Base-by-base conservation (phyloP, 306 rosid genomes). In the Mimosa pudica region DNA sequence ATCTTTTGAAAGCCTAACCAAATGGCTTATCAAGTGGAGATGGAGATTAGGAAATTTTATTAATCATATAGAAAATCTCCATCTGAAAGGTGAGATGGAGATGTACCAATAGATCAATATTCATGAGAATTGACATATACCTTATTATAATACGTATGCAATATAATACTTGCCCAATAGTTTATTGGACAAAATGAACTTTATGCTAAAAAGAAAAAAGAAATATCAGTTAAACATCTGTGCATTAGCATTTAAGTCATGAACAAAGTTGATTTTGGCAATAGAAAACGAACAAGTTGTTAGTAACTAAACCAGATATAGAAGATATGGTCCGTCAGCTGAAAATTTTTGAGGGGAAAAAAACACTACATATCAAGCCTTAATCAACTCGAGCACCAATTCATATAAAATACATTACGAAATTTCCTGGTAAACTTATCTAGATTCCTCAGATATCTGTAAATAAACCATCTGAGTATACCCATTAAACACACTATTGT, bases 391-490 rank as follows among this genome's bases (percentile, higher is more conserved):
- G 64, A 80, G 71, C 78, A 81, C 80, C 82, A 57, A 83, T 67
- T 79, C 82, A 64, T 68, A 80, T 63, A 70, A 42, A 75, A 62
- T 73, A 82, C 77, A 77, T 62, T 79, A 81, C 74, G 73, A 58
- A 80, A 74, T 78, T 79, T 74, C 73, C 57, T 70, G 8, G 74
- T 45, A 46, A 71, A 79, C 72, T 69, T 60, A 70, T 81, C 90
- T 74, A 76, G 81, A 66, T 87, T 78, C 87, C 82, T 87, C 79
- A 71, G 96, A 91, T 90, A 96, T 89, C 94, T 96, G 90, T 81
- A 96, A 70, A 89, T 96, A 93, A 86, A 89, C 99, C 97, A 96
- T 90, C 84, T 96, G 99, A 74, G 99, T 96, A 83, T 96, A 96
- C 78, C 99, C 99, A 73, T 90, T 96, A 87, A 96, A 96, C 84